Evolutionary conservation across 2,329 filamentous ascomycete species (phyloP).

Genomic region (Claviceps sp.): DNA sequence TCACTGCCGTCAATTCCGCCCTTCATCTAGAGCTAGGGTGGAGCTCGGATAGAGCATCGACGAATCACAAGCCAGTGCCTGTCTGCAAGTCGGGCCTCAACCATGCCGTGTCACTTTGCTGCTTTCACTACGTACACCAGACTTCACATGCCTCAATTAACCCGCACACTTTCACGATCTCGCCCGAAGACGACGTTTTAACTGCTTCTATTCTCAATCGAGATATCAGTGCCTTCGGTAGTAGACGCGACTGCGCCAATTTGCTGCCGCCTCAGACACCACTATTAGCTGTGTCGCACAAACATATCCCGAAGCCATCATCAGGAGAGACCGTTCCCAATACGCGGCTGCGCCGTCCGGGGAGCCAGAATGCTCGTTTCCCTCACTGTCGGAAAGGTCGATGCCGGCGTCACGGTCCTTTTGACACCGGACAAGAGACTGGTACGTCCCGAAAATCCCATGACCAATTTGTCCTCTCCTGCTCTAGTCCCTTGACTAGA

Average conservation of each 20-base stretch:
- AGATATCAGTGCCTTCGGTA: neutral
- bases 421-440: slow-evolving; percentile 93
- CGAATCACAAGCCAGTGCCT: neutral
- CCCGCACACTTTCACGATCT: neutral
- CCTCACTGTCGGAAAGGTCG: slow-evolving; percentile 96
- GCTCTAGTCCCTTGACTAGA: no score
- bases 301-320: neutral
- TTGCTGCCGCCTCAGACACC: neutral
- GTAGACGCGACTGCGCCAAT: neutral
- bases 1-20: no score
- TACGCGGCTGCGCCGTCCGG: neutral
- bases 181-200: neutral
- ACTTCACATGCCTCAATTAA: neutral
- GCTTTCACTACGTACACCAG: neutral
- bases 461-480: neutral
- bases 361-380: slow-evolving; percentile 72
- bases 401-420: slow-evolving; percentile 93
- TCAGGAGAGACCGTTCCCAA: neutral
- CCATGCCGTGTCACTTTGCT: neutral
- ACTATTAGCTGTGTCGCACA: neutral
- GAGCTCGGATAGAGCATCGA: neutral
- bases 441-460: slow-evolving; percentile 32
- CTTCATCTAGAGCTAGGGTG: neutral
- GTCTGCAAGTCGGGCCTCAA: neutral
- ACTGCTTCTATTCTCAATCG: neutral